phyloP scores from a whole-genome alignment of 208 protist genomes.

The Leishmania major region DNA sequence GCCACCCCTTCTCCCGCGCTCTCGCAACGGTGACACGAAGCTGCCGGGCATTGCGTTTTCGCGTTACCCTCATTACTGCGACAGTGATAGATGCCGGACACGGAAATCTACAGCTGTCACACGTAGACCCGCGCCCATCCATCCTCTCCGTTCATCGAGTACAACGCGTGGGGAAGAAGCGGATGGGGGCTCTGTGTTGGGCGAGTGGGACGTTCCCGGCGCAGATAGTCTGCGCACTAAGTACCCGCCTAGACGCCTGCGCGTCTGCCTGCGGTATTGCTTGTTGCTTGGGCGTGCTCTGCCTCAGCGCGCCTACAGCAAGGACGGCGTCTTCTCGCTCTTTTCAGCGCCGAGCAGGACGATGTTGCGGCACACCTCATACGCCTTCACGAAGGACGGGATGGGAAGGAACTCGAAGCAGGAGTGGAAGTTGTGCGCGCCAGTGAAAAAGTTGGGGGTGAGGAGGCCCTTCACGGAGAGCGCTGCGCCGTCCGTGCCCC shows the following conservation, averaged over 20 bases:
- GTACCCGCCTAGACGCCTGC: neutral
- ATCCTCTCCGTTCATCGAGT: neutral
- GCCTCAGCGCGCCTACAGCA: neutral
- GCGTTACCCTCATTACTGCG: neutral
- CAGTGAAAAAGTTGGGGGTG: conserved; percentile 89
- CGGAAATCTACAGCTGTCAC: neutral
- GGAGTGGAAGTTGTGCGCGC: conserved; percentile 91
- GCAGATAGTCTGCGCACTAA: neutral
- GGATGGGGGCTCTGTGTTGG: neutral
- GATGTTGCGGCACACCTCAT: conserved; percentile 78
- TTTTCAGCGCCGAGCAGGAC: conserved; percentile 54
- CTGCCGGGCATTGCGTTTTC: neutral
- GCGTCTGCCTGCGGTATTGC: neutral
- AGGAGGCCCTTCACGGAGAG: conserved; percentile 70
- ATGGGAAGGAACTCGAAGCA: conserved; percentile 84
- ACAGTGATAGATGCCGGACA: neutral
- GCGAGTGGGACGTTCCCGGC: neutral
- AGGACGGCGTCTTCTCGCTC: conserved; percentile 21
- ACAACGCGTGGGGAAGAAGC: neutral
- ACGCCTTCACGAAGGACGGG: conserved; percentile 83
- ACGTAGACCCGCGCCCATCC: neutral
- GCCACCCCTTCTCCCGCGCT: no score
- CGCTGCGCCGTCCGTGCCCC: conserved; percentile 82
- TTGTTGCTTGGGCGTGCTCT: neutral
- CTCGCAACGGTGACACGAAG: neutral